Evolutionary conservation across 1,284 basidiomycete species (phyloP).

Genomic region (Cystobasidiaceae sp.): DNA sequence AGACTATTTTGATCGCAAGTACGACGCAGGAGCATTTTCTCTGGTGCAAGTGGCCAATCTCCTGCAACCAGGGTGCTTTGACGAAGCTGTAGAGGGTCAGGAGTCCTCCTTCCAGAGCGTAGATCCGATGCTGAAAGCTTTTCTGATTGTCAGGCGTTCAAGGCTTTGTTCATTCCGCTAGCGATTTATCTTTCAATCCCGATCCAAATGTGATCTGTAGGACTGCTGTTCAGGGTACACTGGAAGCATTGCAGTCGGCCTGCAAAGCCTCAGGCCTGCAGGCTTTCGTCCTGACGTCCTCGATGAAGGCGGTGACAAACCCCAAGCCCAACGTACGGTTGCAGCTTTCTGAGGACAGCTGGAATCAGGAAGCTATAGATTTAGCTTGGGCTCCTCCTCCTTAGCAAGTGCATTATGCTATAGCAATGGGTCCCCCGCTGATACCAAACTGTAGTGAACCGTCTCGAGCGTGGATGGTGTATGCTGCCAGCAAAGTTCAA

Average conservation of each 20-base stretch:
- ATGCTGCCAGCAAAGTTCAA: conserved; percentile 27
- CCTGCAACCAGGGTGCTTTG: background rate
- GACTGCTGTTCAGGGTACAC: conserved; percentile 6
- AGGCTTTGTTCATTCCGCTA: conserved; percentile 27
- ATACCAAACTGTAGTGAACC: background rate
- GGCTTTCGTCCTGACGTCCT: conserved; percentile 31
- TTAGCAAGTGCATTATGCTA: background rate
- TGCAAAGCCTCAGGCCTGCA: conserved; percentile 3
- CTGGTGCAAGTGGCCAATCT: conserved; percentile 7
- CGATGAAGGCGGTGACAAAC: background rate
- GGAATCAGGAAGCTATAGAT: conserved; percentile 20
- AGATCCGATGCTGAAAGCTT: background rate
- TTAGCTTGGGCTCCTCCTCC: conserved; percentile 12
- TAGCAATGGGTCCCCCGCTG: background rate
- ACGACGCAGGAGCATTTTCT: conserved; percentile 1
- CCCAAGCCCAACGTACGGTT: background rate
- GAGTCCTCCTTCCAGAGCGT: background rate
- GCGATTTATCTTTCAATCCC: conserved; percentile 20
- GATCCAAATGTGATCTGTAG: conserved; percentile 13
- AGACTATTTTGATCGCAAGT: conserved; percentile 12
- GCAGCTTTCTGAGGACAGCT: background rate
- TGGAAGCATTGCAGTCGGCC: conserved; percentile 11
- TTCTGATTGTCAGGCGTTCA: conserved; percentile 1
- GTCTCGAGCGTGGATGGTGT: conserved; percentile 9
- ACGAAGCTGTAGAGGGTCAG: conserved; percentile 8